Evolutionary conservation across 192 early-diverging fungal genomes (phyloP).

Genomic region (Ambispora gerdemannii): DNA sequence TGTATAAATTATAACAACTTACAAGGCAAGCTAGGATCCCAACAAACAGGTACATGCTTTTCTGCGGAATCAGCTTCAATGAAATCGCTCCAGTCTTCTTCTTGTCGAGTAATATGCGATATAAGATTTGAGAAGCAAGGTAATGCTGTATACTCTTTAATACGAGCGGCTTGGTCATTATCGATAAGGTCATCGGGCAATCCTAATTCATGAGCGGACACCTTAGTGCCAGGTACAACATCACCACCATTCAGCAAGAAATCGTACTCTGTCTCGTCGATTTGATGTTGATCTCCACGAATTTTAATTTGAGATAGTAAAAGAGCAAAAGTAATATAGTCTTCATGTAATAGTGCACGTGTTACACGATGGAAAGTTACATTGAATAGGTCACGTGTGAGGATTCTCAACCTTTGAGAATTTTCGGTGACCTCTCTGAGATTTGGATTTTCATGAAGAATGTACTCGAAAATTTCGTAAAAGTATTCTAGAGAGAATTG

Average conservation of each 20-base stretch:
- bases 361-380: constrained; percentile 78
- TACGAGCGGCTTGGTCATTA: constrained; percentile 42
- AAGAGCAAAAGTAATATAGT: constrained; percentile 86
- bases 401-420: constrained; percentile 64
- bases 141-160: constrained; percentile 45
- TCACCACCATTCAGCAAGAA: constrained; percentile 65
- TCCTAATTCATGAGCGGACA: constrained; percentile 29
- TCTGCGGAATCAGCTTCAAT: constrained; percentile 45
- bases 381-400: constrained; percentile 80
- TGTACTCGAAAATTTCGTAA: constrained; percentile 83
- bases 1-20: constrained; percentile 8
- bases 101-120: constrained; percentile 38
- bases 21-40: constrained; percentile 43
- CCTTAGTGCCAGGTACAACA: constrained; percentile 38
- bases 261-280: constrained; percentile 67
- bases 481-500: constrained; percentile 99
- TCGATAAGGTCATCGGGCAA: constrained; percentile 52
- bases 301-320: constrained; percentile 85
- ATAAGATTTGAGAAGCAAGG: constrained; percentile 42
- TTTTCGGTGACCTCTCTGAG: constrained; percentile 65
- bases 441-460: constrained; percentile 74
- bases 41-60: constrained; percentile 50
- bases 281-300: constrained; percentile 50
- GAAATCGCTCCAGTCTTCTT: constrained; percentile 51
- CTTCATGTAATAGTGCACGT: constrained; percentile 84